Conservation (phyloP, 768 basidiomycete genomes). For the Amanita jacksonii region DNA sequence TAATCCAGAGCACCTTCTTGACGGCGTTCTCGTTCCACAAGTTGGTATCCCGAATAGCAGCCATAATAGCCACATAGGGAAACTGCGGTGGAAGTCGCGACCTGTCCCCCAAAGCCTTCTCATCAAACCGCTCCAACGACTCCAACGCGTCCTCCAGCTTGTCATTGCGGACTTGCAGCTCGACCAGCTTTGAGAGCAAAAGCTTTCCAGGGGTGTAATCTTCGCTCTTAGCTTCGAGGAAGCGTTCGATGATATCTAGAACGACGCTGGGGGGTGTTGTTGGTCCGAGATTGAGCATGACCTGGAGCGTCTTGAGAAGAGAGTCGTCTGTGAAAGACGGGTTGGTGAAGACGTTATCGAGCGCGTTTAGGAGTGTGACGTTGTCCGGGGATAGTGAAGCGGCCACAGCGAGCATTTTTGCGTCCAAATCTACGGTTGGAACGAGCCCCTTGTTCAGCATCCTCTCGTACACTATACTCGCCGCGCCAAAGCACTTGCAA, state of each 20-base stretch:
- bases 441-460: constrained; percentile 33
- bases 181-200: constrained; percentile 28
- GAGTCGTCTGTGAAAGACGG: constrained; percentile 20
- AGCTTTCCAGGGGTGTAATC: constrained; percentile 20
- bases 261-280: constrained; percentile 12
- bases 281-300: constrained; percentile 13
- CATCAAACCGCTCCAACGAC: constrained; percentile 16
- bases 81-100: constrained; percentile 20
- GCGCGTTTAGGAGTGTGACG: constrained; percentile 11
- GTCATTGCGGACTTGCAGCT: constrained; percentile 24
- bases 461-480: constrained; percentile 29
- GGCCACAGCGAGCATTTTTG: constrained; percentile 29
- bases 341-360: constrained; percentile 16
- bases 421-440: constrained; percentile 26
- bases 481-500: constrained; percentile 25
- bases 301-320: constrained; percentile 18
- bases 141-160: constrained; percentile 20
- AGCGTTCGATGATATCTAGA: constrained; percentile 14
- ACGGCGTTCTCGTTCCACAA: neutral
- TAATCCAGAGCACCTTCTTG: neutral
- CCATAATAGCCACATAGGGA: constrained; percentile 5
- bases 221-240: constrained; percentile 14
- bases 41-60: constrained; percentile 13
- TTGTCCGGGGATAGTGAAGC: constrained; percentile 17
- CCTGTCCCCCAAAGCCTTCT: constrained; percentile 1